Conservation (phyloP, 73 alveolate genomes). For the Tetrahymena borealis region DNA sequence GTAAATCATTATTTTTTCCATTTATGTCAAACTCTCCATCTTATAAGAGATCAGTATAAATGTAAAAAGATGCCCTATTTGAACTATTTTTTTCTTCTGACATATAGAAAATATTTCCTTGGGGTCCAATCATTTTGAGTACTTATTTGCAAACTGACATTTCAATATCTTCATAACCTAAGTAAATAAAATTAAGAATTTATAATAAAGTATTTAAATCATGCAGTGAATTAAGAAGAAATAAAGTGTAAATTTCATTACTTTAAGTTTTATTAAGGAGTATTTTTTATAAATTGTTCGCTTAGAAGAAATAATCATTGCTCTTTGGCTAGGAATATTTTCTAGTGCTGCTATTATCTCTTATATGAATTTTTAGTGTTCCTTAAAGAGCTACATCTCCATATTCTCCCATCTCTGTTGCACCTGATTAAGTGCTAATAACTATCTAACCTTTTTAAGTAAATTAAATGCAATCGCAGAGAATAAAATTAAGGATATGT, state of each 20-base stretch:
- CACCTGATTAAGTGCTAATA: neutral
- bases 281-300: neutral
- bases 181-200: neutral
- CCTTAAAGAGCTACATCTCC: neutral
- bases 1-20: neutral
- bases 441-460: neutral
- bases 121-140: neutral
- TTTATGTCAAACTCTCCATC: neutral
- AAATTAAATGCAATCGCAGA: neutral
- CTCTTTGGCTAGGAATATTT: neutral
- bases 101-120: neutral
- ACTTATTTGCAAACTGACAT: neutral
- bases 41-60: neutral
- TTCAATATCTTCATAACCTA: neutral
- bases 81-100: neutral
- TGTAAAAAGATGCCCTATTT: neutral
- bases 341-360: neutral
- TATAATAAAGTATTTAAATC: neutral
- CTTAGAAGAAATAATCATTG: neutral
- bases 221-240: neutral
- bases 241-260: no score
- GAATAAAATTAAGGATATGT: neutral
- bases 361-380: neutral
- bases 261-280: neutral
- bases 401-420: neutral